Evolutionary conservation across 371 early-diverging fungal genomes (phyloP).

Genomic region (Mucor piriformis): DNA sequence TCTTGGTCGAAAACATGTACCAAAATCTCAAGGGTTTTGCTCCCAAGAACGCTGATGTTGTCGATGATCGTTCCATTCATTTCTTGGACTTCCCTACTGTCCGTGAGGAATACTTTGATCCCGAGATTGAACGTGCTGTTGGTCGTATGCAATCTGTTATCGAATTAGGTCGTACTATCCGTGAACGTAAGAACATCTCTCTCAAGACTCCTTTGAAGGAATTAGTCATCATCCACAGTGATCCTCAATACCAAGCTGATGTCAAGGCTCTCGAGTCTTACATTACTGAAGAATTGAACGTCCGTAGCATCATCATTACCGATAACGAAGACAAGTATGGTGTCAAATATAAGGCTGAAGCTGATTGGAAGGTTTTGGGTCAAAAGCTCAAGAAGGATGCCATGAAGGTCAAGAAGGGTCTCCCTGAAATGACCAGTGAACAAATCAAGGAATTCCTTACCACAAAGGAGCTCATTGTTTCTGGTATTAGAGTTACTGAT

Average conservation of each 20-base stretch:
- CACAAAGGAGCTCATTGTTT: slow-evolving; percentile 70
- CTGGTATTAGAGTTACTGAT: slow-evolving; percentile 79
- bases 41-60: slow-evolving; percentile 53
- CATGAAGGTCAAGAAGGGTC: slow-evolving; percentile 86
- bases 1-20: slow-evolving; percentile 98
- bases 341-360: slow-evolving; percentile 88
- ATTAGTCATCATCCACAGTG: slow-evolving; percentile 90
- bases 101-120: slow-evolving; percentile 94
- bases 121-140: slow-evolving; percentile 92
- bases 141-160: slow-evolving; percentile 97
- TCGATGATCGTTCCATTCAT: slow-evolving; percentile 89
- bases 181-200: slow-evolving; percentile 94
- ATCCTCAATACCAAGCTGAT: slow-evolving; percentile 88
- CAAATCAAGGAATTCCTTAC: slow-evolving; percentile 83
- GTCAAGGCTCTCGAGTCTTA: slow-evolving; percentile 81
- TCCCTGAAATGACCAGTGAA: slow-evolving; percentile 76
- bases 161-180: slow-evolving; percentile 92
- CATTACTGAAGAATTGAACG: slow-evolving; percentile 94
- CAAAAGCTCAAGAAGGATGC: slow-evolving; percentile 89
- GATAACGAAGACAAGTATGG: slow-evolving; percentile 91
- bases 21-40: slow-evolving; percentile 86
- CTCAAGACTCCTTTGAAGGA: slow-evolving; percentile 98
- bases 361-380: slow-evolving; percentile 91
- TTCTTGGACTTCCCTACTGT: slow-evolving; percentile 93
- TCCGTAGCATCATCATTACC: slow-evolving; percentile 85